Evolutionary conservation across 331 rosid genomes (phyloP).

Genomic region (Phaseolus coccineus): DNA sequence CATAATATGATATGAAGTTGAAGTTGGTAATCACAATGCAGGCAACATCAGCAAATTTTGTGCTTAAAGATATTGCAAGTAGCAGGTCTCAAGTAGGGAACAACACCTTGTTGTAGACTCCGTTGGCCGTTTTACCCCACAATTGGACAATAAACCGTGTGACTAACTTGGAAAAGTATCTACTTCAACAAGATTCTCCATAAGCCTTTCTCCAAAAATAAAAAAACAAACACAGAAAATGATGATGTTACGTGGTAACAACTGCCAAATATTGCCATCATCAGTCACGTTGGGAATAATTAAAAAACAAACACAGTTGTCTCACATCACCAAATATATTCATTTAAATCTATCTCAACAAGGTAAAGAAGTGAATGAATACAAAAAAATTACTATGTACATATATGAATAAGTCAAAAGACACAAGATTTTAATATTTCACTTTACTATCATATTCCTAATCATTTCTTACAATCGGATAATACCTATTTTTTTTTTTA

Average conservation of each 20-base stretch:
- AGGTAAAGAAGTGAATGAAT: background rate
- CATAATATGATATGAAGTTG: conserved; percentile 16
- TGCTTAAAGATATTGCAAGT: conserved; percentile 23
- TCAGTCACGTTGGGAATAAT: conserved; percentile 15
- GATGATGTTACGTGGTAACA: conserved; percentile 17
- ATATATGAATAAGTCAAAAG: background rate
- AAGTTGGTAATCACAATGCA: conserved; percentile 43
- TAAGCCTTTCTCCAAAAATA: background rate
- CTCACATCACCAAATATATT: conserved; percentile 8
- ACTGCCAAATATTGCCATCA: conserved; percentile 35
- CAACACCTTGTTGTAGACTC: conserved; percentile 47
- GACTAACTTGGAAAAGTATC: conserved; percentile 43
- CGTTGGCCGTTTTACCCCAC: conserved; percentile 42
- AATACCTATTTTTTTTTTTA: too few species aligned
- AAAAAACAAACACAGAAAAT: background rate
- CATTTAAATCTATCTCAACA: conserved; percentile 11
- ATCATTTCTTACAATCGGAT: background rate
- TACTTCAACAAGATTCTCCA: conserved; percentile 43
- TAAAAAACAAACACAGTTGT: background rate
- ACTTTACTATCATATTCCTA: background rate
- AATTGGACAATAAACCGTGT: conserved; percentile 53
- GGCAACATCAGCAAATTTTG: conserved; percentile 30
- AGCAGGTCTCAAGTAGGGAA: conserved; percentile 20
- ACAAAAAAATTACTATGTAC: background rate
- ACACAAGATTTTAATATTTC: background rate